phyloP scores from a whole-genome alignment of 2,329 filamentous ascomycete genomes.

The Stemphylium lycopersici region DNA sequence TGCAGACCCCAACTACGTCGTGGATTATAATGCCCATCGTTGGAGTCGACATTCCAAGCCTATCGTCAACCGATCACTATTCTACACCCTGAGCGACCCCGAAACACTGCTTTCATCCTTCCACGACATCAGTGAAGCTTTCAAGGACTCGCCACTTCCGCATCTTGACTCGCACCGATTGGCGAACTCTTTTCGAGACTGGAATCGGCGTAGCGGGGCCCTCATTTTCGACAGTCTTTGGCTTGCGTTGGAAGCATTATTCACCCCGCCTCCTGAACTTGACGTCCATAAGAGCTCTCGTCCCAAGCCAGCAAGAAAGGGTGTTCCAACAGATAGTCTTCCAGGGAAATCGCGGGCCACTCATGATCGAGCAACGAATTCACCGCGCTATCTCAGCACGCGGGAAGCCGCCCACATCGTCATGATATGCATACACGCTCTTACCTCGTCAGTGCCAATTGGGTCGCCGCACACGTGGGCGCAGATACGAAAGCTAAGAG shows the following conservation, averaged over 20 bases:
- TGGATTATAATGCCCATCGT: slow-evolving; percentile 27
- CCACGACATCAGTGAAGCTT: slow-evolving; percentile 31
- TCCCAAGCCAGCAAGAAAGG: slow-evolving; percentile 25
- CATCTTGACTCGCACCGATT: slow-evolving; percentile 43
- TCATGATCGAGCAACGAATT: not conserved
- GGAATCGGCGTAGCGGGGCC: slow-evolving; percentile 42
- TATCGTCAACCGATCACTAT: slow-evolving; percentile 43
- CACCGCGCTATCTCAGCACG: slow-evolving; percentile 36
- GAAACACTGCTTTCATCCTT: slow-evolving; percentile 45
- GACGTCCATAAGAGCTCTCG: slow-evolving; percentile 32
- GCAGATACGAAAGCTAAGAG: slow-evolving; percentile 47
- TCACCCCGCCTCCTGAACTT: slow-evolving; percentile 44
- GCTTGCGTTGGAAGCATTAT: slow-evolving; percentile 39
- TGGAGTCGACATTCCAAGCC: slow-evolving; percentile 22
- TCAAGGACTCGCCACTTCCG: slow-evolving; percentile 39
- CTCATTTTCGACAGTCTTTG: slow-evolving; percentile 49
- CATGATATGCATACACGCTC: slow-evolving; percentile 50
- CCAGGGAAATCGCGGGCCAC: not conserved
- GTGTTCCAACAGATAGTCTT: not conserved
- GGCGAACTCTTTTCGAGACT: slow-evolving; percentile 40
- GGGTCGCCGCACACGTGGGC: slow-evolving; percentile 42
- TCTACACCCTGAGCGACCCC: slow-evolving; percentile 40
- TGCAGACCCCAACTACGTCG: slow-evolving; percentile 20
- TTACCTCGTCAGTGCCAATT: slow-evolving; percentile 44
- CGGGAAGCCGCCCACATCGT: slow-evolving; percentile 50